phyloP scores from a whole-genome alignment of 345 rosid species.

The Acer negundo region DNA sequence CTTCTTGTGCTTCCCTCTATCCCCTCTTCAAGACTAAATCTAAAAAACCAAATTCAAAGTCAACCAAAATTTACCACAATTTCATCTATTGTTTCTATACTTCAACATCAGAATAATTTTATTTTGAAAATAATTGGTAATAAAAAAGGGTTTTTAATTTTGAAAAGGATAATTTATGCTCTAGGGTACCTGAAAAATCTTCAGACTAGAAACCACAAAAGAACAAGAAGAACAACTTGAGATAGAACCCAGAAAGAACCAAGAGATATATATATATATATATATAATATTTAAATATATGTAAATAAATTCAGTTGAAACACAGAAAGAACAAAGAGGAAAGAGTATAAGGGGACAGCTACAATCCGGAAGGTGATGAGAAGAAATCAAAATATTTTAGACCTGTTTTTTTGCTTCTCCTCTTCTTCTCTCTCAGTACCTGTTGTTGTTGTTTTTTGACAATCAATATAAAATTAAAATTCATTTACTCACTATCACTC shows the following conservation, averaged over 20 bases:
- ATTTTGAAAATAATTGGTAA: too few relatives aligned
- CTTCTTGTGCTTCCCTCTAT: conserved; percentile 17
- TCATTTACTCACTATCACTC: neutral
- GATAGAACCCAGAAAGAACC: conserved; percentile 34
- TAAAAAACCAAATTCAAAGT: conserved; percentile 15
- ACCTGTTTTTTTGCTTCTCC: conserved; percentile 26
- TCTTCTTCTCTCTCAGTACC: conserved; percentile 7
- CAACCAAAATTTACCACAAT: neutral
- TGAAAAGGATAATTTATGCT: too few relatives aligned
- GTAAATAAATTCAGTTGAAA: conserved; percentile 16
- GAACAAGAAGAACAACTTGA: conserved; percentile 3
- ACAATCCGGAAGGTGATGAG: conserved; percentile 46
- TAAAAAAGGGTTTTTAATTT: too few relatives aligned
- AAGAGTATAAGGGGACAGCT: conserved; percentile 47
- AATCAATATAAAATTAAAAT: neutral
- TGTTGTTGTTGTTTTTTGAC: conserved; percentile 15
- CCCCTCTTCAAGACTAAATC: conserved; percentile 26
- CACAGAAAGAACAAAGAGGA: conserved; percentile 40
- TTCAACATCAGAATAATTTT: neutral
- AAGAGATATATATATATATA: conserved; percentile 5
- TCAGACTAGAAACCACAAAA: neutral
- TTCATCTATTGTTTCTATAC: neutral
- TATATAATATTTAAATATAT: too few relatives aligned
- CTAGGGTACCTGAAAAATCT: conserved; percentile 11
- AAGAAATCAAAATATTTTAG: conserved; percentile 44